Conservation (phyloP, 1,284 basidiomycete genomes). For the Leccinum holopus region DNA sequence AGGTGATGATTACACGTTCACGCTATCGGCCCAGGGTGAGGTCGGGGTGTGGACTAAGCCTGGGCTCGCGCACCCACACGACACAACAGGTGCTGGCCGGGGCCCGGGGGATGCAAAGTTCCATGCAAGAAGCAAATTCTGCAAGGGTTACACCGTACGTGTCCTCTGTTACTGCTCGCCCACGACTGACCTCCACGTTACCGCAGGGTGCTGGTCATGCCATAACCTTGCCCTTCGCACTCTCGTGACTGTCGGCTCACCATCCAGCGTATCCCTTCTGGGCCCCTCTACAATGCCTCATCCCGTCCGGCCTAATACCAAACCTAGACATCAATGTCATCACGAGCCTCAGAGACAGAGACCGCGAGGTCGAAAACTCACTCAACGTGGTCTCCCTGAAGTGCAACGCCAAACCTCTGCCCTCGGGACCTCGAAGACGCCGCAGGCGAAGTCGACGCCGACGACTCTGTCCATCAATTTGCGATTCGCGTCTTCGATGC, state of each 20-base stretch:
- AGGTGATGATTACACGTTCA: conserved; percentile 44
- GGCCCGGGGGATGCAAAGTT: conserved; percentile 67
- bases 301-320: conserved; percentile 67
- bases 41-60: conserved; percentile 50
- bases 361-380: conserved; percentile 61
- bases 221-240: conserved; percentile 56
- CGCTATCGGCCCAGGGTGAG: conserved; percentile 50
- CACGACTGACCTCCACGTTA: conserved; percentile 6
- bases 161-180: background rate
- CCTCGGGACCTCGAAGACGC: conserved; percentile 19
- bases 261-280: conserved; percentile 52
- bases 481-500: conserved; percentile 67
- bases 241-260: conserved; percentile 46
- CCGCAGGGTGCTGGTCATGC: conserved; percentile 56
- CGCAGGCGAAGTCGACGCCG: conserved; percentile 24
- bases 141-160: conserved; percentile 56
- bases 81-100: conserved; percentile 46
- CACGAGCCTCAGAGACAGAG: conserved; percentile 67
- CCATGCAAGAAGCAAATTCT: conserved; percentile 65
- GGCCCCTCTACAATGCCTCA: conserved; percentile 79
- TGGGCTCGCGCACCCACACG: conserved; percentile 52
- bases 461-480: conserved; percentile 48
- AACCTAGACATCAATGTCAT: conserved; percentile 67
- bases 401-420: conserved; percentile 33
- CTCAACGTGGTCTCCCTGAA: conserved; percentile 47